A percentile compares a stretch with the other conserved stretches of the same genome.
Conservation (phyloP, 768 basidiomycete genomes). For the Mycena leptocephala region DNA sequence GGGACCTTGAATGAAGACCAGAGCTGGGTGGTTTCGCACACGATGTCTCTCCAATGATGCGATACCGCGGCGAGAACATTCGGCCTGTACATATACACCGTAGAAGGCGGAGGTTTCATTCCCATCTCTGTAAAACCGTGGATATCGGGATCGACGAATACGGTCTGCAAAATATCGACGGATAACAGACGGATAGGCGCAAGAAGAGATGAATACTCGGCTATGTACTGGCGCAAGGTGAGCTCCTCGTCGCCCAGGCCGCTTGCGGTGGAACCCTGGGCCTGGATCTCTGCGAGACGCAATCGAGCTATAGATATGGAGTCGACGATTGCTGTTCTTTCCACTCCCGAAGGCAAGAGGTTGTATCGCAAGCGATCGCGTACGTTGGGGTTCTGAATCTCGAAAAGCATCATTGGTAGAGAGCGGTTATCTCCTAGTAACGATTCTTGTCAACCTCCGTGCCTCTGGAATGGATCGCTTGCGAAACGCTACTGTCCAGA, state of each 20-base stretch:
- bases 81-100: background rate
- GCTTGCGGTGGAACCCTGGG: background rate
- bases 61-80: background rate
- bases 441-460: no score
- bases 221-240: background rate
- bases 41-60: background rate
- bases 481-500: no score
- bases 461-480: no score
- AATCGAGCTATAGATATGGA: background rate
- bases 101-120: no score
- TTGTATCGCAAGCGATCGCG: background rate
- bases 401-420: no score
- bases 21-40: background rate
- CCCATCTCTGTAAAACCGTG: background rate
- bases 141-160: background rate
- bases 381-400: background rate
- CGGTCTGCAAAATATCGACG: background rate
- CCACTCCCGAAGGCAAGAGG: background rate
- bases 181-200: background rate
- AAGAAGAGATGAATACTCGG: conserved; percentile 4
- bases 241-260: background rate
- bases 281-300: background rate
- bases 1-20: background rate
- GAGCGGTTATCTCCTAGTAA: no score
- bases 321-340: background rate